Conservation (phyloP, 345 rosid genomes). For the Durio zibethinus region DNA sequence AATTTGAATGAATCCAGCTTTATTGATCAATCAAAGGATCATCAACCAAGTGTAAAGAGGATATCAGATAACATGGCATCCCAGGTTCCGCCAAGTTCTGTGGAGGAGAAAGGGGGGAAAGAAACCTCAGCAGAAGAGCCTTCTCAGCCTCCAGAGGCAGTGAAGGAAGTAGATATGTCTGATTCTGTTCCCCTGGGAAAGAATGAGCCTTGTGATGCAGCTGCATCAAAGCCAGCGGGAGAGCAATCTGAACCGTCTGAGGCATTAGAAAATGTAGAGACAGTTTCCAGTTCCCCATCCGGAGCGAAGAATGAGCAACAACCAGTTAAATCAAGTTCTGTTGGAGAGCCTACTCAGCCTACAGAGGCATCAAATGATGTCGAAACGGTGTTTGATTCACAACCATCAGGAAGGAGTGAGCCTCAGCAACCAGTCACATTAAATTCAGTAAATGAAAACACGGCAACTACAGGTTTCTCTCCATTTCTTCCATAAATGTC, state of each 20-base stretch:
- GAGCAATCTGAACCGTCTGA: slow-evolving; percentile 31
- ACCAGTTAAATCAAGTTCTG: slow-evolving; percentile 7
- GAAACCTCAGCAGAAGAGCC: slow-evolving; percentile 36
- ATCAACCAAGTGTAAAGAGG: slow-evolving; percentile 18
- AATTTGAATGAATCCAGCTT: slow-evolving; percentile 34
- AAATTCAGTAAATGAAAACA: slow-evolving; percentile 25
- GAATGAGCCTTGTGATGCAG: slow-evolving; percentile 34
- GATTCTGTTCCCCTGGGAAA: slow-evolving; percentile 35
- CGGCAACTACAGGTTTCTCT: slow-evolving; percentile 37
- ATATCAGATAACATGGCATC: slow-evolving; percentile 24
- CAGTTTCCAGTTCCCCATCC: slow-evolving; percentile 6
- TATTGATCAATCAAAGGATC: slow-evolving; percentile 27
- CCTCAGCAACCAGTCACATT: slow-evolving; percentile 17
- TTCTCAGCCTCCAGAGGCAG: slow-evolving; percentile 26
- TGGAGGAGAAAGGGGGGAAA: slow-evolving; percentile 30
- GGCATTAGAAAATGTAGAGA: slow-evolving; percentile 25
- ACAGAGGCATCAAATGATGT: slow-evolving; percentile 4
- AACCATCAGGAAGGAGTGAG: slow-evolving; percentile 25
- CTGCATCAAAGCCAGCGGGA: slow-evolving; percentile 27
- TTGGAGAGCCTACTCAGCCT: slow-evolving; percentile 10
- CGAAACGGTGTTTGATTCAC: slow-evolving; percentile 21
- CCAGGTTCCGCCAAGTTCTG: slow-evolving; percentile 27
- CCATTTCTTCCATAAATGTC: slow-evolving; percentile 1
- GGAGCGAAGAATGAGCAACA: slow-evolving; percentile 18
- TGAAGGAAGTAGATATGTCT: slow-evolving; percentile 39